Percentiles rank a stretch among this genome's conserved stretches.
These are phyloP conservation scores for Maudiozyma saulgeensis DNA, from an alignment of 805 yeast genomes.

Conservation along the genomic window DNA sequence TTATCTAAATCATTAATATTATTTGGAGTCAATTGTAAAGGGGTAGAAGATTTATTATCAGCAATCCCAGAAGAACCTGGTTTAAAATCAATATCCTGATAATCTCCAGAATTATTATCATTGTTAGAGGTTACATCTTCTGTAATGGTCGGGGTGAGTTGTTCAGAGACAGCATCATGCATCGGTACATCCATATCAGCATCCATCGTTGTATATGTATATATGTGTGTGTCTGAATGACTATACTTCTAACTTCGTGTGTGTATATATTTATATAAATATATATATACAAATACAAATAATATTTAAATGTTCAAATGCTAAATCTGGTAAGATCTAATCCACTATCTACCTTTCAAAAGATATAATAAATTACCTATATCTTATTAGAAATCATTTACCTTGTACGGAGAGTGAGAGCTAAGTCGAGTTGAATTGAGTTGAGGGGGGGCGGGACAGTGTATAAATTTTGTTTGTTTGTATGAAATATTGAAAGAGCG, in stretches of 20 bases:
- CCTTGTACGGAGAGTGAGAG: neutral
- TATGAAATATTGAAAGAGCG: too few species aligned
- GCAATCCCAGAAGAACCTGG: slow-evolving; percentile 32
- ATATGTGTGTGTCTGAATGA: neutral
- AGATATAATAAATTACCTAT: too few species aligned
- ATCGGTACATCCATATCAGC: slow-evolving; percentile 76
- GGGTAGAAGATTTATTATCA: slow-evolving; percentile 31
- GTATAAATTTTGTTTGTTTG: too few species aligned
- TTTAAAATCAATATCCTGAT: slow-evolving; percentile 19
- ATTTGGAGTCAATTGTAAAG: slow-evolving; percentile 33
- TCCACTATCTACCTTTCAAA: too few species aligned
- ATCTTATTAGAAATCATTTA: neutral
- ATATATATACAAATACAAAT: neutral
- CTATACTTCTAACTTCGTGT: neutral
- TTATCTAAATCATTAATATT: slow-evolving; percentile 65
- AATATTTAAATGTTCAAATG: neutral
- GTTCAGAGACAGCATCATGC: slow-evolving; percentile 57
- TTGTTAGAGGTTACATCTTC: slow-evolving; percentile 21
- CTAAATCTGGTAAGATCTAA: too few species aligned
- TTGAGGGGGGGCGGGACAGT: too few species aligned
- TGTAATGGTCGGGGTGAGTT: slow-evolving; percentile 29
- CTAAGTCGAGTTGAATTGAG: neutral
- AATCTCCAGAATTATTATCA: slow-evolving; percentile 12
- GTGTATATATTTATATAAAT: neutral
- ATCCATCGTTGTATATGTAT: slow-evolving; percentile 5